Evolutionary conservation across 2,329 filamentous ascomycete species (phyloP).

Genomic region (Ceratocystiopsis sp.): DNA sequence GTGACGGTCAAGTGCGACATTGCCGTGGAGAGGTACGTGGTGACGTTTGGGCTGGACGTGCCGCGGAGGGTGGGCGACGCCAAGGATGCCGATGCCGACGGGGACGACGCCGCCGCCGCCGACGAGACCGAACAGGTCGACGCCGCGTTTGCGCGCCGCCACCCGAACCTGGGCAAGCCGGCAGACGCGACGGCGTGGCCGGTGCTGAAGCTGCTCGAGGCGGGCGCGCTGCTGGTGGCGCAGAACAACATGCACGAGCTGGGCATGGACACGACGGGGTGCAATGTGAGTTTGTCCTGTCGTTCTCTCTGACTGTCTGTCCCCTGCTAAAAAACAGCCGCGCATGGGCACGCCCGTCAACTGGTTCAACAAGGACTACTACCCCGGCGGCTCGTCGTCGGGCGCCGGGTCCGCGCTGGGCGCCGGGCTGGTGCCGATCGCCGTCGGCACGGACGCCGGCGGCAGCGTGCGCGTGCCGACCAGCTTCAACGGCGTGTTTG

Average conservation of each 20-base stretch:
- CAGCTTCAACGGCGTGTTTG: conserved; percentile 63
- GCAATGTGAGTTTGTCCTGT: conserved; percentile 36
- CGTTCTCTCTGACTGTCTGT: neutral
- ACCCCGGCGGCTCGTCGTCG: conserved; percentile 66
- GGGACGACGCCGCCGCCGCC: too few relatives aligned
- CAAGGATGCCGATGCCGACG: too few relatives aligned
- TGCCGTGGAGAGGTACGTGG: conserved; percentile 51
- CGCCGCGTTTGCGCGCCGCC: conserved; percentile 26
- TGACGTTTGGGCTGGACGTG: conserved; percentile 42
- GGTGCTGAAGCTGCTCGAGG: conserved; percentile 51
- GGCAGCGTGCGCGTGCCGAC: conserved; percentile 60
- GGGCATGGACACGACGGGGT: conserved; percentile 68
- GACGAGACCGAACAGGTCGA: neutral
- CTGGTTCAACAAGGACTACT: conserved; percentile 60
- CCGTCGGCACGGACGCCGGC: conserved; percentile 56
- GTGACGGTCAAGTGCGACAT: conserved; percentile 74
- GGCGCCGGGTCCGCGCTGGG: conserved; percentile 56
- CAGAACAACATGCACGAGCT: conserved; percentile 71
- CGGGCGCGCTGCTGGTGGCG: conserved; percentile 57
- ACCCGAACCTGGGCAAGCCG: conserved; percentile 30
- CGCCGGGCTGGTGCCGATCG: conserved; percentile 57
- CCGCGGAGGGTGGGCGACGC: conserved; percentile 14
- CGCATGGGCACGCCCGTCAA: conserved; percentile 59
- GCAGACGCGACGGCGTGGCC: conserved; percentile 49
- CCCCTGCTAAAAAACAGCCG: conserved; percentile 21